Conservation (phyloP, 169 alveolate species). For the Plasmodium billcollinsi region DNA sequence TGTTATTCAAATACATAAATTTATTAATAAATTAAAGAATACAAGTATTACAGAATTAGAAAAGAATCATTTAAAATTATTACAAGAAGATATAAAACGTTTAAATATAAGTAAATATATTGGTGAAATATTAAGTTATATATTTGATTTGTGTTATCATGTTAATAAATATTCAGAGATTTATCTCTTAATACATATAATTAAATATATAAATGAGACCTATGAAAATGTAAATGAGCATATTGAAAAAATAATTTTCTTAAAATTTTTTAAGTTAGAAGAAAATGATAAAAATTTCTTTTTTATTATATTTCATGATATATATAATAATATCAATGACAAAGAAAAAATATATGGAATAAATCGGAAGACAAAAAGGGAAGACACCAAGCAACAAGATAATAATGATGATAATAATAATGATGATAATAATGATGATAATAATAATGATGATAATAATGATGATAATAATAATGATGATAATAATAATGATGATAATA, state of each 20-base stretch:
- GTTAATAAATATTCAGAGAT: conserved; percentile 53
- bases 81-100: conserved; percentile 50
- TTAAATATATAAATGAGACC: conserved; percentile 19
- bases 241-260: conserved; percentile 25
- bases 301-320: conserved; percentile 43
- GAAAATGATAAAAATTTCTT: conserved; percentile 63
- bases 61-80: conserved; percentile 12
- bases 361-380: neutral
- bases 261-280: conserved; percentile 43
- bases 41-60: conserved; percentile 36
- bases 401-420: too few relatives aligned
- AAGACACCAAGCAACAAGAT: neutral
- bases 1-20: conserved; percentile 58
- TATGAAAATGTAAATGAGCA: conserved; percentile 30
- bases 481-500: too few relatives aligned
- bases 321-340: conserved; percentile 33
- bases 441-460: too few relatives aligned
- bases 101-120: conserved; percentile 54
- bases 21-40: conserved; percentile 59
- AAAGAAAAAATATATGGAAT: too few relatives aligned
- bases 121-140: conserved; percentile 43
- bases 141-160: conserved; percentile 24
- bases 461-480: neutral
- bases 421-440: too few relatives aligned
- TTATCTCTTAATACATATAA: conserved; percentile 30